Conservation (phyloP, 306 rosid species). For the Lagenaria siceraria region DNA sequence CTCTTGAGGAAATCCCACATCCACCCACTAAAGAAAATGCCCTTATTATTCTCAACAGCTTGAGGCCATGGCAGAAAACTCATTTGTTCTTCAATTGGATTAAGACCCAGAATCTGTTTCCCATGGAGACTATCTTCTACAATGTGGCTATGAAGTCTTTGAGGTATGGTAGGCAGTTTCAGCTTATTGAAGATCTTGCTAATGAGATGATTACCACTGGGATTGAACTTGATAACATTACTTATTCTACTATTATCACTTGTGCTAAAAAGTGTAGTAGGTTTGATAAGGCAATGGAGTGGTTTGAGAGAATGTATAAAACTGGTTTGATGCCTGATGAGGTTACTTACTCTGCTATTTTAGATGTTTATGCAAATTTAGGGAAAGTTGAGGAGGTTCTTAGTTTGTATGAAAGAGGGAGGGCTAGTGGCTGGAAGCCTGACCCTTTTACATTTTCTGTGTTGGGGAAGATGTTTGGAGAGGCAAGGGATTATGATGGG, state of each 20-base stretch:
- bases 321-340: slow-evolving; percentile 94
- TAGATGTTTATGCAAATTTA: slow-evolving; percentile 80
- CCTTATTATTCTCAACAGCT: slow-evolving; percentile 62
- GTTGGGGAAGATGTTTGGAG: slow-evolving; percentile 92
- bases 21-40: slow-evolving; percentile 55
- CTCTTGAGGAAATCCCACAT: slow-evolving; percentile 48
- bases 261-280: slow-evolving; percentile 65
- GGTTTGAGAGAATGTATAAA: slow-evolving; percentile 95
- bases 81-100: slow-evolving; percentile 62
- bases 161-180: slow-evolving; percentile 84
- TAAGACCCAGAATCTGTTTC: slow-evolving; percentile 47
- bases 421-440: slow-evolving; percentile 93
- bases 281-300: slow-evolving; percentile 67
- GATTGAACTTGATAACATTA: slow-evolving; percentile 61
- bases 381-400: slow-evolving; percentile 81
- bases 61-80: slow-evolving; percentile 85
- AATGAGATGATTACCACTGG: slow-evolving; percentile 58
- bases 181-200: slow-evolving; percentile 69
- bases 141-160: slow-evolving; percentile 92
- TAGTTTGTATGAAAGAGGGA: slow-evolving; percentile 73
- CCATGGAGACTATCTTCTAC: slow-evolving; percentile 85
- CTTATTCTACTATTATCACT: slow-evolving; percentile 75
- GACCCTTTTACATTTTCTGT: slow-evolving; percentile 66
- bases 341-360: slow-evolving; percentile 80
- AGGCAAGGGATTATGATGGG: slow-evolving; percentile 88